phyloP scores from a whole-genome alignment of 345 rosid species.

The Gynandropsis gynandra region DNA sequence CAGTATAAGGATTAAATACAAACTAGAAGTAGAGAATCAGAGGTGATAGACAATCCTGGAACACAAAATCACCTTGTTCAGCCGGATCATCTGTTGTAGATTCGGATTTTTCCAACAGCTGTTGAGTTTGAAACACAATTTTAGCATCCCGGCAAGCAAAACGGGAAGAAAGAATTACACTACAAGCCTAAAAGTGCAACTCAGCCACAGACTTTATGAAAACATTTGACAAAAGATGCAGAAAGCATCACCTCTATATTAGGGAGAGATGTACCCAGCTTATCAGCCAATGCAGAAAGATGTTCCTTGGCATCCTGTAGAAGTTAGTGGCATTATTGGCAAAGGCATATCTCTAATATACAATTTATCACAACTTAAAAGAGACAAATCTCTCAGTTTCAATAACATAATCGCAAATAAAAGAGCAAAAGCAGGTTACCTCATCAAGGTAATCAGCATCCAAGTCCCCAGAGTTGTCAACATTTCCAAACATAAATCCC shows the following conservation, averaged over 20 bases:
- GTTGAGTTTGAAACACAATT: constrained; percentile 36
- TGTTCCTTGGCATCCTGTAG: constrained; percentile 96
- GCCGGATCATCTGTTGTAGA: constrained; percentile 57
- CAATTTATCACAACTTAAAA: constrained; percentile 1
- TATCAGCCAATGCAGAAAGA: constrained; percentile 87
- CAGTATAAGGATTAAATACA: constrained; percentile 6
- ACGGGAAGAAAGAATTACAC: constrained; percentile 19
- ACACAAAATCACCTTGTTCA: constrained; percentile 88
- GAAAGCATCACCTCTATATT: constrained; percentile 66
- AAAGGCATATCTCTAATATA: constrained; percentile 7
- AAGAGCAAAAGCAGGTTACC: constrained; percentile 32
- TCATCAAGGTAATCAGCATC: constrained; percentile 98
- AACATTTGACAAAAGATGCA: constrained; percentile 12
- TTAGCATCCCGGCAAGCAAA: constrained; percentile 23
- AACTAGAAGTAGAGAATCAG: constrained; percentile 30
- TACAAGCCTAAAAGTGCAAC: constrained; percentile 18
- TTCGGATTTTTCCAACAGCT: constrained; percentile 67
- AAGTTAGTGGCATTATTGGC: constrained; percentile 13
- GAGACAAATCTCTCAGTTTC: constrained; percentile 2
- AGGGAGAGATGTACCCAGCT: constrained; percentile 83
- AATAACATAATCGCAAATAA: constrained; percentile 9
- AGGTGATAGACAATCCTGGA: constrained; percentile 41
- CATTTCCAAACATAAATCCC: constrained; percentile 96
- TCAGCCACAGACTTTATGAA: constrained; percentile 6
- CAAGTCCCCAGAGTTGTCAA: constrained; percentile 89